These are phyloP conservation scores for Mucor velutinosus DNA, from an alignment of 371 early-diverging fungal genomes.

Conservation along the genomic window DNA sequence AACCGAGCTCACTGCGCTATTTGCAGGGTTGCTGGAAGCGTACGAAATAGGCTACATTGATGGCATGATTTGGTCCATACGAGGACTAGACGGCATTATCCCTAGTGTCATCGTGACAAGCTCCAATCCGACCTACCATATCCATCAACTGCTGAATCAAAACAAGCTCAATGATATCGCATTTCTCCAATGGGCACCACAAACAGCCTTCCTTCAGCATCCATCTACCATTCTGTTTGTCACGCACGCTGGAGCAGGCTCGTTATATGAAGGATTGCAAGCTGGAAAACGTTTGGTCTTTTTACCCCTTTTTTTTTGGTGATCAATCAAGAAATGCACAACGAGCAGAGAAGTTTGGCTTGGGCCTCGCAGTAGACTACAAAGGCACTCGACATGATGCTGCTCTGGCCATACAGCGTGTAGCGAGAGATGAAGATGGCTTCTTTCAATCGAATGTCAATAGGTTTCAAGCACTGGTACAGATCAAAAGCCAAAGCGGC, in stretches of 20 bases:
- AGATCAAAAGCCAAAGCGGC: slow-evolving; percentile 17
- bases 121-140: slow-evolving; percentile 7
- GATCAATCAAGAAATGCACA: slow-evolving; percentile 31
- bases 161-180: slow-evolving; percentile 5
- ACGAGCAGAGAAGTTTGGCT: slow-evolving; percentile 2
- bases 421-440: slow-evolving; percentile 7
- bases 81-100: neutral
- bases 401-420: neutral
- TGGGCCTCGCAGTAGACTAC: neutral
- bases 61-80: slow-evolving; percentile 38
- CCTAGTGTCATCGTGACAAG: slow-evolving; percentile 2
- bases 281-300: slow-evolving; percentile 32
- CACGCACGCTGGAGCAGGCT: slow-evolving; percentile 42
- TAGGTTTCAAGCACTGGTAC: slow-evolving; percentile 17
- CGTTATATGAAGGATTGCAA: slow-evolving; percentile 35
- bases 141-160: neutral
- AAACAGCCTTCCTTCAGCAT: slow-evolving; percentile 41
- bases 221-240: slow-evolving; percentile 31
- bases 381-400: neutral
- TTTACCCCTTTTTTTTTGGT: slow-evolving; percentile 43
- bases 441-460: slow-evolving; percentile 12
- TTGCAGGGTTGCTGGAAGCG: slow-evolving; percentile 22
- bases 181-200: slow-evolving; percentile 39
- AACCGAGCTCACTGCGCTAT: slow-evolving; percentile 10
- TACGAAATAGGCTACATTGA: slow-evolving; percentile 23